These are phyloP conservation scores for Lachancea waltii DNA, from an alignment of 805 yeast genomes.

Conservation along the genomic window DNA sequence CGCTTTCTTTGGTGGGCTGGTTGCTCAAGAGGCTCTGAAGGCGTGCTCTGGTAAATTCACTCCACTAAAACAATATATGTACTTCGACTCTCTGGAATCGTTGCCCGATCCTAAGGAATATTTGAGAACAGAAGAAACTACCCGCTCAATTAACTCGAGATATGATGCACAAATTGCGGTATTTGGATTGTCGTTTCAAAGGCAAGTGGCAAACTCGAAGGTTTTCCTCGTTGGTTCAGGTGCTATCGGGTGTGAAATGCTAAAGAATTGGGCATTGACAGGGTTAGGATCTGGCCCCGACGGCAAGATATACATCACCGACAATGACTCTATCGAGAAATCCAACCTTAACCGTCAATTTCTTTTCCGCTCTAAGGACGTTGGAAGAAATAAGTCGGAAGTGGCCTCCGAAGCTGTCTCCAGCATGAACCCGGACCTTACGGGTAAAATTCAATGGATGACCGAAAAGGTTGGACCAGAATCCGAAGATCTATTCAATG, in stretches of 20 bases:
- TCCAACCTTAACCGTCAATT: constrained; percentile 96
- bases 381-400: constrained; percentile 84
- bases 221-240: constrained; percentile 95
- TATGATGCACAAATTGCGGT: constrained; percentile 96
- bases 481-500: constrained; percentile 80
- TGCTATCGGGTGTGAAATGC: constrained; percentile 98
- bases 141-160: constrained; percentile 71
- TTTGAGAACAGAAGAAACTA: constrained; percentile 63
- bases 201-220: constrained; percentile 63
- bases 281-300: constrained; percentile 90
- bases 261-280: constrained; percentile 96
- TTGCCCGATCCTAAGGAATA: constrained; percentile 56
- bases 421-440: constrained; percentile 78
- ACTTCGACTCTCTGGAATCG: constrained; percentile 91
- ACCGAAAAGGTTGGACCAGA: constrained; percentile 91
- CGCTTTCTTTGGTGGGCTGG: constrained; percentile 88
- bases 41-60: constrained; percentile 92
- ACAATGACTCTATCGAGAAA: constrained; percentile 91
- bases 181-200: constrained; percentile 74
- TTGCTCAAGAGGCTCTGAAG: constrained; percentile 94
- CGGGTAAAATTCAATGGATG: constrained; percentile 66
- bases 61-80: constrained; percentile 88
- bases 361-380: constrained; percentile 89
- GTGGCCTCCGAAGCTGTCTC: constrained; percentile 82
- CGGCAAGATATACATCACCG: constrained; percentile 82